Conservation (phyloP, 179 eudicot genomes). For the Spinacia oleracea region DNA sequence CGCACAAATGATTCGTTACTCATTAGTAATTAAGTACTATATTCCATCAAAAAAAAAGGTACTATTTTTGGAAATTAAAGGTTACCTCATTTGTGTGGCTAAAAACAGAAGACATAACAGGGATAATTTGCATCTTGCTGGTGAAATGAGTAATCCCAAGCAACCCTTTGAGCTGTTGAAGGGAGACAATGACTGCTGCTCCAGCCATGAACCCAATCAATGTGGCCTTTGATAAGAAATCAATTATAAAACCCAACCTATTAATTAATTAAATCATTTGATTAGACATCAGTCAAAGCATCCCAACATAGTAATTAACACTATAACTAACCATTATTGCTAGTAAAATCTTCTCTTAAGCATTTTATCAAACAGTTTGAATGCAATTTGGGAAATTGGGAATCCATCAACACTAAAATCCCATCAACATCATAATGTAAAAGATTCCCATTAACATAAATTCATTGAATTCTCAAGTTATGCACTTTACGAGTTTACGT, state of each 20-base stretch:
- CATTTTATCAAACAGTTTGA: slow-evolving; percentile 17
- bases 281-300: not conserved
- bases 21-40: not conserved
- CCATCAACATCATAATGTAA: slow-evolving; percentile 16
- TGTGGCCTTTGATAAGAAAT: slow-evolving; percentile 91
- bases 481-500: not conserved
- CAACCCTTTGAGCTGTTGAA: slow-evolving; percentile 78
- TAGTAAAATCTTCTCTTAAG: not conserved
- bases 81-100: slow-evolving; percentile 67
- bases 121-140: slow-evolving; percentile 67
- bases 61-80: not conserved
- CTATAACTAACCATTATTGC: not conserved
- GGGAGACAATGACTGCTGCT: slow-evolving; percentile 87
- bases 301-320: not conserved
- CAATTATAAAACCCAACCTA: slow-evolving; percentile 89
- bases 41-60: too few relatives aligned
- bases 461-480: slow-evolving; percentile 5
- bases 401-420: slow-evolving; percentile 15
- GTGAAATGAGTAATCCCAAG: slow-evolving; percentile 80
- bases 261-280: not conserved
- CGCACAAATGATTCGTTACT: not conserved
- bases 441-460: slow-evolving; percentile 23
- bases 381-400: not conserved
- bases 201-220: slow-evolving; percentile 94
- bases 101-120: slow-evolving; percentile 73